Conservation (phyloP, 129 eudicot species). For the Lactuca sativa region DNA sequence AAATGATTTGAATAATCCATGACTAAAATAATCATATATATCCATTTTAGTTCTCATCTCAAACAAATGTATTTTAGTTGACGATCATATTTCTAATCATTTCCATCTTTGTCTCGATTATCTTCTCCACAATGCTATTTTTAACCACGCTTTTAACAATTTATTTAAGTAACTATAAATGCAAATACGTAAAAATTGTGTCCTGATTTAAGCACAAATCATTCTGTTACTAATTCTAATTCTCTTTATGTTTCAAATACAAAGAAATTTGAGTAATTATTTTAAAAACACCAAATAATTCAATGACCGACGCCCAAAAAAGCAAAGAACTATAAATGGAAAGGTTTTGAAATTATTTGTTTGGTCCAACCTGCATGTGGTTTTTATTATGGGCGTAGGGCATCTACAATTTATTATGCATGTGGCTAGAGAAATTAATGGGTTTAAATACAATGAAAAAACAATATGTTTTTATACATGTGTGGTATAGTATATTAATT, state of each 20-base stretch:
- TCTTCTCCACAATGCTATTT: background rate
- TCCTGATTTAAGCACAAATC: background rate
- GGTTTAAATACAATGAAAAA: background rate
- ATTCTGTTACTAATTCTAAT: too few species aligned
- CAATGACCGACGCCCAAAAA: background rate
- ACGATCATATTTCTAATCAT: constrained; percentile 3
- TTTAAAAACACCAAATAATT: background rate
- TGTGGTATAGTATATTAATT: background rate
- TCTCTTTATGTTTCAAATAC: background rate
- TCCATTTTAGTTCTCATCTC: background rate
- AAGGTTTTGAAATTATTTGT: background rate
- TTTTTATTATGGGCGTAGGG: constrained; percentile 17
- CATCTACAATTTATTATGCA: constrained; percentile 22
- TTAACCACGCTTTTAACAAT: background rate
- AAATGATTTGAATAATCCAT: background rate
- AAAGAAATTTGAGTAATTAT: background rate
- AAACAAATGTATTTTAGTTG: background rate
- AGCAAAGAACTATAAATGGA: background rate
- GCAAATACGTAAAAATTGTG: background rate
- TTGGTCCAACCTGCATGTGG: constrained; percentile 25
- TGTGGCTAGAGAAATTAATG: constrained; percentile 1
- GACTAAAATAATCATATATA: background rate
- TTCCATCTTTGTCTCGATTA: constrained; percentile 1
- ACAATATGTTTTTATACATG: too few species aligned
- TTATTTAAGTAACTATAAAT: background rate